These are phyloP conservation scores for Capronia coronata DNA, from an alignment of 2,329 filamentous ascomycete genomes.

Conservation along the genomic window DNA sequence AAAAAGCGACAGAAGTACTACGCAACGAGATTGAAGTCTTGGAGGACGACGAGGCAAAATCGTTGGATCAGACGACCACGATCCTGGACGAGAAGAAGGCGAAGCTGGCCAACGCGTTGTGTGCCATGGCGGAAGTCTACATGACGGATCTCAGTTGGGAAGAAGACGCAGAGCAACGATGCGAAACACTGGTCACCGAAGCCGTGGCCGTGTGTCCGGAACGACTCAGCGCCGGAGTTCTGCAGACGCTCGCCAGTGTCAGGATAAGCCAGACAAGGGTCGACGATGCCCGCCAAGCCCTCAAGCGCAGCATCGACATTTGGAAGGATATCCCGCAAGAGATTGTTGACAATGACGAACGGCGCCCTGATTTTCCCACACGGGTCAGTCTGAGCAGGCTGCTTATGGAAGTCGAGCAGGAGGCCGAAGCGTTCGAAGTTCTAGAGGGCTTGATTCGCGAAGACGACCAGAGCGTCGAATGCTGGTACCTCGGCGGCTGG, in stretches of 20 bases:
- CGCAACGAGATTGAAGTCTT: slow-evolving; percentile 43
- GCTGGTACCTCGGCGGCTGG: slow-evolving; percentile 96
- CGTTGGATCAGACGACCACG: slow-evolving; percentile 21
- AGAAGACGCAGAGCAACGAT: slow-evolving; percentile 78
- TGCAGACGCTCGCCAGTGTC: slow-evolving; percentile 91
- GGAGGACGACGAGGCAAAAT: slow-evolving; percentile 31
- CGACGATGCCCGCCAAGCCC: slow-evolving; percentile 72
- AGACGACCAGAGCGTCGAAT: slow-evolving; percentile 90
- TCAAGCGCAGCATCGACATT: slow-evolving; percentile 69
- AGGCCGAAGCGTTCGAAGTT: slow-evolving; percentile 76
- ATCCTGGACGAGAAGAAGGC: slow-evolving; percentile 52
- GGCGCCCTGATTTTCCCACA: slow-evolving; percentile 77
- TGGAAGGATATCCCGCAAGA: slow-evolving; percentile 74
- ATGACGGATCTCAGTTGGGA: slow-evolving; percentile 97
- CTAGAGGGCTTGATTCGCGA: slow-evolving; percentile 77
- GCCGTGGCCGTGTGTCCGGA: slow-evolving; percentile 77
- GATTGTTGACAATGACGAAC: slow-evolving; percentile 54
- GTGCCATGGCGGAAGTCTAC: slow-evolving; percentile 91
- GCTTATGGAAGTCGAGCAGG: slow-evolving; percentile 83
- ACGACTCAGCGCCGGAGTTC: slow-evolving; percentile 63
- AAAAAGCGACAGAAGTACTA: slow-evolving; percentile 62
- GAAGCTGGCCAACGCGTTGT: slow-evolving; percentile 85
- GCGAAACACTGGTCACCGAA: slow-evolving; percentile 84
- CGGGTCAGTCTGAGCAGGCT: slow-evolving; percentile 76
- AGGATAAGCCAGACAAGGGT: slow-evolving; percentile 76